phyloP scores from a whole-genome alignment of 305 asterid species.

The Fraxinus ornus region DNA sequence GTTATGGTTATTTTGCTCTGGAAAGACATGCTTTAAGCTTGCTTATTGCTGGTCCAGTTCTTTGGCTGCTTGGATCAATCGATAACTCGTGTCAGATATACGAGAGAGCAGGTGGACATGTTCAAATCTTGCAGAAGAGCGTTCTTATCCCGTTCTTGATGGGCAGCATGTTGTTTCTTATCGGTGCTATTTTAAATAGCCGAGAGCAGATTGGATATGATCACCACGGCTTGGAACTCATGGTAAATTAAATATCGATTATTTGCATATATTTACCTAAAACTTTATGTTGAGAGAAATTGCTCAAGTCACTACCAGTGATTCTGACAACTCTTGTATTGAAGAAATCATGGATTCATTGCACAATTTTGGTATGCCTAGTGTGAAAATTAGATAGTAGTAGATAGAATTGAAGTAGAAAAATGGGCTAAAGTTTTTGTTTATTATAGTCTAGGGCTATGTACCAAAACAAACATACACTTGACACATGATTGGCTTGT shows the following conservation, averaged over 20 bases:
- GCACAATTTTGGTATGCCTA: neutral
- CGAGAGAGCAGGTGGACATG: conserved; percentile 75
- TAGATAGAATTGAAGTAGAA: neutral
- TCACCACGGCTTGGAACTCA: conserved; percentile 51
- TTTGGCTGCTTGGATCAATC: conserved; percentile 89
- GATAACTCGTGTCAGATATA: conserved; percentile 85
- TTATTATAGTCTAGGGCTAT: neutral
- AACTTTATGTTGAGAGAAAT: neutral
- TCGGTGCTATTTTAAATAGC: conserved; percentile 58
- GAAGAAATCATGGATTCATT: neutral
- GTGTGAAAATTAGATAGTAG: neutral
- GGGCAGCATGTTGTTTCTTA: conserved; percentile 65
- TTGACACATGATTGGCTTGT: neutral
- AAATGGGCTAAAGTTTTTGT: neutral
- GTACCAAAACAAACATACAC: neutral
- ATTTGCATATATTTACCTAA: neutral
- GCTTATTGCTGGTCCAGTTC: conserved; percentile 65
- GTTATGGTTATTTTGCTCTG: conserved; percentile 32
- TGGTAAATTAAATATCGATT: conserved; percentile 39
- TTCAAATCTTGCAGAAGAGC: conserved; percentile 74
- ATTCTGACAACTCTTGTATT: neutral
- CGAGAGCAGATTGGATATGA: conserved; percentile 38
- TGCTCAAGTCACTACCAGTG: neutral
- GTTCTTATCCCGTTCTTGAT: conserved; percentile 71
- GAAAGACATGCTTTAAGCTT: conserved; percentile 62